Evolutionary conservation across 495 filamentous ascomycete genomes (phyloP).

Genomic region (Penicillium paxilli): DNA sequence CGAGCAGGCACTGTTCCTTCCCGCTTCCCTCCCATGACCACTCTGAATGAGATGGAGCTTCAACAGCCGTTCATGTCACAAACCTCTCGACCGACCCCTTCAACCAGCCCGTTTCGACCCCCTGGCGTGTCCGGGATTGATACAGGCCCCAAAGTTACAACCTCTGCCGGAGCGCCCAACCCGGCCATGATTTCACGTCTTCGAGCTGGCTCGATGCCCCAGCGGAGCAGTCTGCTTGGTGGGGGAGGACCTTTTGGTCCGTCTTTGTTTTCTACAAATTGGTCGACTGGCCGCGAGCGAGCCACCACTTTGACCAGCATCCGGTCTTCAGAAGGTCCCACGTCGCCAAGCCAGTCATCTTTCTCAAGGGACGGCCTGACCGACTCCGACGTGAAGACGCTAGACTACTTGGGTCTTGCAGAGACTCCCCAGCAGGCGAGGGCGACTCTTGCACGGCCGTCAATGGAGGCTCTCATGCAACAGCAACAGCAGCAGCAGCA

Average conservation of each 20-base stretch:
- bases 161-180: slow-evolving; percentile 46
- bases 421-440: slow-evolving; percentile 86
- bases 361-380: slow-evolving; percentile 85
- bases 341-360: slow-evolving; percentile 84
- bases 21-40: slow-evolving; percentile 75
- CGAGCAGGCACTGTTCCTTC: slow-evolving; percentile 97
- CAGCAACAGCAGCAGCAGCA: slow-evolving; percentile 61
- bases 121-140: slow-evolving; percentile 73
- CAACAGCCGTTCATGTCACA: slow-evolving; percentile 71
- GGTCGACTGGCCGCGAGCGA: slow-evolving; percentile 72
- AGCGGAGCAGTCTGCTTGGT: slow-evolving; percentile 66
- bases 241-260: slow-evolving; percentile 78
- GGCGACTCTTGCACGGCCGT: slow-evolving; percentile 63
- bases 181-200: slow-evolving; percentile 81
- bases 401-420: slow-evolving; percentile 93
- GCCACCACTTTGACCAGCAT: slow-evolving; percentile 86
- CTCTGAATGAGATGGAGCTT: slow-evolving; percentile 56
- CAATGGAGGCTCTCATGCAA: slow-evolving; percentile 45
- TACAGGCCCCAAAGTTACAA: slow-evolving; percentile 46
- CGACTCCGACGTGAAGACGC: slow-evolving; percentile 87
- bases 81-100: slow-evolving; percentile 84
- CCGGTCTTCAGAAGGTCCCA: slow-evolving; percentile 80
- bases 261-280: slow-evolving; percentile 85
- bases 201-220: slow-evolving; percentile 93
- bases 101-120: slow-evolving; percentile 86